Conservation (phyloP, 352 stramenopile species). For the Phytophthora fragariaefolia region DNA sequence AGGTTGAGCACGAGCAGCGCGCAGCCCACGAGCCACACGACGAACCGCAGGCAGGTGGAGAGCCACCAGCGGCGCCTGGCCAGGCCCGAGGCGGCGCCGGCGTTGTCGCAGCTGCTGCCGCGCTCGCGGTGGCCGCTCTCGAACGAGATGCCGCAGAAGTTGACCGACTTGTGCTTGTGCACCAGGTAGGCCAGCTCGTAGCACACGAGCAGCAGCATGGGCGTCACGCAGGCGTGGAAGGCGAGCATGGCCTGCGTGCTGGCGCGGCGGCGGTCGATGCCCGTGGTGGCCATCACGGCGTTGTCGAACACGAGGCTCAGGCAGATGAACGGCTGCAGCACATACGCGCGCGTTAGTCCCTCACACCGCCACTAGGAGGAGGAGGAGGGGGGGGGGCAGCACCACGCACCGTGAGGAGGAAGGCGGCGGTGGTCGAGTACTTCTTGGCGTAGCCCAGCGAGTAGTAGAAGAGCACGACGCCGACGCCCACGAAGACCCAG, state of each 20-base stretch:
- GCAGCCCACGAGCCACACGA: conserved; percentile 73
- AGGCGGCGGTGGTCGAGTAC: conserved; percentile 75
- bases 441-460: conserved; percentile 78
- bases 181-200: conserved; percentile 92
- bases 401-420: conserved; percentile 71
- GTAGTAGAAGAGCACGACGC: conserved; percentile 77
- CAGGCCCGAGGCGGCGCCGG: conserved; percentile 27
- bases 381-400: no score
- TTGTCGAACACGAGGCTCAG: conserved; percentile 85
- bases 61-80: conserved; percentile 36
- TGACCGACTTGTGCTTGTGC: conserved; percentile 91
- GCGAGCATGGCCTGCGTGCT: conserved; percentile 78
- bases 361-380: neutral
- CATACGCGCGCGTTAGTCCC: neutral
- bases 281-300: conserved; percentile 78
- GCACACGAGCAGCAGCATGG: conserved; percentile 86
- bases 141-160: conserved; percentile 92
- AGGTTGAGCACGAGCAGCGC: conserved; percentile 74
- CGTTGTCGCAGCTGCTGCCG: conserved; percentile 35
- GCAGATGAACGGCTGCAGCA: conserved; percentile 78
- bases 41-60: conserved; percentile 68
- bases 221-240: conserved; percentile 85
- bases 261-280: conserved; percentile 59
- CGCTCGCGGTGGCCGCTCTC: conserved; percentile 68
- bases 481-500: conserved; percentile 68